These are phyloP conservation scores for Drechmeria coniospora DNA, from an alignment of 2,329 filamentous ascomycete species.

Conservation along the genomic window DNA sequence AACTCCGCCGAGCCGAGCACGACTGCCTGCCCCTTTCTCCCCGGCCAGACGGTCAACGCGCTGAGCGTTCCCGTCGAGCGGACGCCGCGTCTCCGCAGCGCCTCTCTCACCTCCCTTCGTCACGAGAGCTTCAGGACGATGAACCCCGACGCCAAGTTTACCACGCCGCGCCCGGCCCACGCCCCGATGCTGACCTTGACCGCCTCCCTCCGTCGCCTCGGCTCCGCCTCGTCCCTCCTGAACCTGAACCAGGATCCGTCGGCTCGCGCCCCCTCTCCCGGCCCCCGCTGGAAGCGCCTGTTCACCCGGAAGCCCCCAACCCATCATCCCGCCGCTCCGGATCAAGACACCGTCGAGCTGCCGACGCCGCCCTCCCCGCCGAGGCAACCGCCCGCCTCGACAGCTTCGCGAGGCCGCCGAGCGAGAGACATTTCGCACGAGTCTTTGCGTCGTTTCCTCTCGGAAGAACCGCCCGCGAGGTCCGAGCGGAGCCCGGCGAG, in stretches of 20 bases:
- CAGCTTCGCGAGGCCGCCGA: conserved; percentile 23
- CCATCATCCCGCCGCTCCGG: too few species aligned
- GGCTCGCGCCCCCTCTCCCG: conserved; percentile 31
- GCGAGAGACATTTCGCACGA: conserved; percentile 40
- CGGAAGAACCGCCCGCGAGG: conserved; percentile 24
- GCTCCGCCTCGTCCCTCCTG: conserved; percentile 16
- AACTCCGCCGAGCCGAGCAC: conserved; percentile 61
- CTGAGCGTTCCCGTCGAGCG: conserved; percentile 65
- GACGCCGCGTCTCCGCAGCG: conserved; percentile 42
- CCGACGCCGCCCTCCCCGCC: conserved; percentile 2
- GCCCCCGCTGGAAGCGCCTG: conserved; percentile 35
- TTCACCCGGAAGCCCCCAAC: conserved; percentile 25
- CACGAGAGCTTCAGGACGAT: conserved; percentile 53
- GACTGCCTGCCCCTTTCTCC: conserved; percentile 67
- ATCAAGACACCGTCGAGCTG: too few species aligned
- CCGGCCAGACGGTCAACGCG: conserved; percentile 76
- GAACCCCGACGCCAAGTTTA: conserved; percentile 62
- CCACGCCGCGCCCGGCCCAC: conserved; percentile 47
- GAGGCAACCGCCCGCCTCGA: conserved; percentile 2
- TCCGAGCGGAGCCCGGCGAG: conserved; percentile 12
- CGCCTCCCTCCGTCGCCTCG: conserved; percentile 12
- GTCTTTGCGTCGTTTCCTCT: conserved; percentile 35
- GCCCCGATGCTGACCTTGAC: conserved; percentile 12
- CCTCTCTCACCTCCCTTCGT: conserved; percentile 46
- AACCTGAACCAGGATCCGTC: conserved; percentile 24